Evolutionary conservation across 495 filamentous ascomycete genomes (phyloP).

Genomic region (Xeromyces bisporus): DNA sequence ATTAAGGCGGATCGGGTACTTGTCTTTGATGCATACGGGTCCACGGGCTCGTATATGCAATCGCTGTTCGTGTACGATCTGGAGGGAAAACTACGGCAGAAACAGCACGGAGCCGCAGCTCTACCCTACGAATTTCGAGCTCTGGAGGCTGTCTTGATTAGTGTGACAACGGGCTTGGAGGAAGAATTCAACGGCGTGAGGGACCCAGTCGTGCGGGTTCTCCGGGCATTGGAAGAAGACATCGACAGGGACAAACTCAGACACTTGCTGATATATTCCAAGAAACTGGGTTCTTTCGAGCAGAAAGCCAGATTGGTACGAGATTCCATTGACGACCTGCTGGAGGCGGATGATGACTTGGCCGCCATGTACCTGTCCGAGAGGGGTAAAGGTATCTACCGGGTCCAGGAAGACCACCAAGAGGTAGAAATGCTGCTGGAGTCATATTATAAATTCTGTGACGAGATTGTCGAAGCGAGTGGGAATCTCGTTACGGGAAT

Average conservation of each 20-base stretch:
- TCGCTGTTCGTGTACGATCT: conserved; percentile 93
- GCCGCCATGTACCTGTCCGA: conserved; percentile 90
- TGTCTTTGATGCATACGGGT: conserved; percentile 88
- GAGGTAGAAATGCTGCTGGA: conserved; percentile 95
- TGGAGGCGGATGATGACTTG: conserved; percentile 96
- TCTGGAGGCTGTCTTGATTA: conserved; percentile 38
- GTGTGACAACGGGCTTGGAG: conserved; percentile 70
- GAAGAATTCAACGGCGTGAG: conserved; percentile 84
- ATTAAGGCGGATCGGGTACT: conserved; percentile 91
- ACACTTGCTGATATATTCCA: conserved; percentile 79
- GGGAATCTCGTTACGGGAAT: conserved; percentile 90
- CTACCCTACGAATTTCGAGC: conserved; percentile 50
- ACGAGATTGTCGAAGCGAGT: conserved; percentile 92
- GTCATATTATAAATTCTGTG: conserved; percentile 92
- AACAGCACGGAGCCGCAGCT: conserved; percentile 28
- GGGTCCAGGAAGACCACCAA: conserved; percentile 78
- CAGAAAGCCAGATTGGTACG: conserved; percentile 90
- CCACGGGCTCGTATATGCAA: conserved; percentile 86
- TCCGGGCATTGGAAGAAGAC: conserved; percentile 86
- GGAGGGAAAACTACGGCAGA: conserved; percentile 46
- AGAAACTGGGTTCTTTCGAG: conserved; percentile 90
- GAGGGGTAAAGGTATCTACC: conserved; percentile 52
- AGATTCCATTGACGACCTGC: conserved; percentile 84
- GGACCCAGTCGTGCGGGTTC: conserved; percentile 75
- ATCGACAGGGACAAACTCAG: conserved; percentile 90